A percentile compares a stretch with the other conserved stretches of the same genome.
phyloP scores from a whole-genome alignment of 129 eudicot genomes.

The Flaveria ramosissima region DNA sequence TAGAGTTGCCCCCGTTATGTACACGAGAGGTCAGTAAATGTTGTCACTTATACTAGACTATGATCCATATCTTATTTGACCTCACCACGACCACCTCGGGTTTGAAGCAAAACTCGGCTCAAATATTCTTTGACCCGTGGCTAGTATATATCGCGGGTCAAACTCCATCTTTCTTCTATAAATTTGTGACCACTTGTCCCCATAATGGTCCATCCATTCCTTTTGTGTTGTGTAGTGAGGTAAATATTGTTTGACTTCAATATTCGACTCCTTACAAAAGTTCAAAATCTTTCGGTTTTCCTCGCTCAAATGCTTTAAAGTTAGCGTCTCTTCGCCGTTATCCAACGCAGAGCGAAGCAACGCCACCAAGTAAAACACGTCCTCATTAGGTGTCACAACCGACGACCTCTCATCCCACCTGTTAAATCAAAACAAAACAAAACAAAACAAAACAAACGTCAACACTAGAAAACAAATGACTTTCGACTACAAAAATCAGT shows the following conservation, averaged over 20 bases:
- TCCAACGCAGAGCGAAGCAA: slow-evolving; percentile 75
- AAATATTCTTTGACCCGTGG: slow-evolving; percentile 76
- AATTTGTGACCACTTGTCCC: slow-evolving; percentile 65
- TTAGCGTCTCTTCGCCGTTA: slow-evolving; percentile 63
- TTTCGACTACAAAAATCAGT: not conserved
- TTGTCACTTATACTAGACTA: slow-evolving; percentile 22
- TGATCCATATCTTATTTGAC: not conserved
- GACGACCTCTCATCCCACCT: slow-evolving; percentile 80
- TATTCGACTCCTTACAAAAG: slow-evolving; percentile 60
- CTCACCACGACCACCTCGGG: slow-evolving; percentile 42
- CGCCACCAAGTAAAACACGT: slow-evolving; percentile 83
- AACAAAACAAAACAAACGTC: not conserved
- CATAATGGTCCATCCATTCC: slow-evolving; percentile 81
- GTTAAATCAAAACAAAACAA: not conserved
- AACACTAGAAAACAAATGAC: not conserved
- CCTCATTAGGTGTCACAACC: slow-evolving; percentile 77
- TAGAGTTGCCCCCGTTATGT: slow-evolving; percentile 36
- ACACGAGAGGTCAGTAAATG: slow-evolving; percentile 38
- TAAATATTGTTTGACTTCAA: slow-evolving; percentile 63
- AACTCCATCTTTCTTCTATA: slow-evolving; percentile 56
- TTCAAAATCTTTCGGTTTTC: slow-evolving; percentile 63
- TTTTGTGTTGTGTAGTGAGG: slow-evolving; percentile 73
- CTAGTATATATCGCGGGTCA: slow-evolving; percentile 68
- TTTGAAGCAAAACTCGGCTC: slow-evolving; percentile 45
- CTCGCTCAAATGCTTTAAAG: slow-evolving; percentile 53